These are phyloP conservation scores for Kuraishia borneana DNA, from an alignment of 805 yeast species.

Conservation along the genomic window DNA sequence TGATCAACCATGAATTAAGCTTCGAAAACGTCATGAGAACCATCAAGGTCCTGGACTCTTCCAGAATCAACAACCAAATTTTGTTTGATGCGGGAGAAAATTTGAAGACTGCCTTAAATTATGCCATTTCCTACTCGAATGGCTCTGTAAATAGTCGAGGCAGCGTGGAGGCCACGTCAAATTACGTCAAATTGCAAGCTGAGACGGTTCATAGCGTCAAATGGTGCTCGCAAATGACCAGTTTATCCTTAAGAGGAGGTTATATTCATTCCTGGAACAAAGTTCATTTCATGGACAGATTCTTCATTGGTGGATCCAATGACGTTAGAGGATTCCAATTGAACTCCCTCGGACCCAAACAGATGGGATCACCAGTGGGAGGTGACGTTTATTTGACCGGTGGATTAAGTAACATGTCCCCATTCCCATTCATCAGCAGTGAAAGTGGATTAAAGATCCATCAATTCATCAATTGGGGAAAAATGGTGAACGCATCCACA, in stretches of 20 bases:
- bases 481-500: conserved; percentile 14
- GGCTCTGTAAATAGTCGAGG: conserved; percentile 26
- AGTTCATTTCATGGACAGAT: conserved; percentile 36
- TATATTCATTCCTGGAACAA: conserved; percentile 9
- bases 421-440: conserved; percentile 26
- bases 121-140: conserved; percentile 29
- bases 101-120: conserved; percentile 31
- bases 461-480: conserved; percentile 36
- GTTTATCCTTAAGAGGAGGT: conserved; percentile 12
- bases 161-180: conserved; percentile 13
- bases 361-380: conserved; percentile 35
- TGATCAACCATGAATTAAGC: conserved; percentile 38
- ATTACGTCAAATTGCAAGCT: conserved; percentile 10
- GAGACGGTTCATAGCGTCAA: conserved; percentile 7
- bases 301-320: conserved; percentile 49
- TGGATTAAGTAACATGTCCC: conserved; percentile 32
- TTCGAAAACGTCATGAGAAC: conserved; percentile 33
- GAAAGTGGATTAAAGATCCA: conserved; percentile 39
- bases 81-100: conserved; percentile 31
- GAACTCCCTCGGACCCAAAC: conserved; percentile 46
- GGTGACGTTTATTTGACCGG: conserved; percentile 38
- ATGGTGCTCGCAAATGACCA: conserved; percentile 7
- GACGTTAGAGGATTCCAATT: conserved; percentile 41
- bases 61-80: conserved; percentile 19
- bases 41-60: conserved; percentile 16